Conservation (phyloP, 495 filamentous ascomycete species). For the Daldinia vernicosa region DNA sequence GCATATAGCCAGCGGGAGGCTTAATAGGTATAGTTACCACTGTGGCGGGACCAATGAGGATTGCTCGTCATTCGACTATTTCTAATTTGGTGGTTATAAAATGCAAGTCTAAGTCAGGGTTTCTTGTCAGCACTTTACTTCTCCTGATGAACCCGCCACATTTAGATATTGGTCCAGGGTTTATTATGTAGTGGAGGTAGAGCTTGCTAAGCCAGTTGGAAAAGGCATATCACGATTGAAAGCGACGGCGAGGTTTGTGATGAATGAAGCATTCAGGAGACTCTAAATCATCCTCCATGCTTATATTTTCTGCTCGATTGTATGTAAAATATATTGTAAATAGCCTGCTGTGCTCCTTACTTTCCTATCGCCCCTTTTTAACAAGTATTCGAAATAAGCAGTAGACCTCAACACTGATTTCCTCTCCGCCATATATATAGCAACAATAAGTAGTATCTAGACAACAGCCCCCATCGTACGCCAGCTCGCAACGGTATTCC, state of each 20-base stretch:
- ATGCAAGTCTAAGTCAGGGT: slow-evolving; percentile 24
- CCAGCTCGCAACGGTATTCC: slow-evolving; percentile 9
- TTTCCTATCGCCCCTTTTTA: not conserved
- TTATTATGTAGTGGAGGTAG: not conserved
- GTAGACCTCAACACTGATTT: slow-evolving; percentile 12
- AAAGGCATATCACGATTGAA: not conserved
- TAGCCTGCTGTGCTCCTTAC: not conserved
- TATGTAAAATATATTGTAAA: slow-evolving; percentile 9
- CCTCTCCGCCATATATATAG: slow-evolving; percentile 18
- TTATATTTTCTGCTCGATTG: slow-evolving; percentile 20
- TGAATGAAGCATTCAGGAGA: slow-evolving; percentile 6
- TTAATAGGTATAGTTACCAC: slow-evolving; percentile 29
- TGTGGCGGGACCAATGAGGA: slow-evolving; percentile 38
- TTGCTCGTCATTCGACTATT: not conserved
- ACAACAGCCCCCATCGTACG: slow-evolving; percentile 4
- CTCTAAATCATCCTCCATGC: slow-evolving; percentile 4
- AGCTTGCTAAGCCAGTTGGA: not conserved
- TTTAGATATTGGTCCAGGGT: not conserved
- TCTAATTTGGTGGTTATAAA: slow-evolving; percentile 4
- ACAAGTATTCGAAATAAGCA: slow-evolving; percentile 26
- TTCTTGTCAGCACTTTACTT: slow-evolving; percentile 37
- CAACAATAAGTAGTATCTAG: slow-evolving; percentile 7
- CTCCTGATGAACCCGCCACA: slow-evolving; percentile 14
- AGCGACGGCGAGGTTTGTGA: slow-evolving; percentile 2
- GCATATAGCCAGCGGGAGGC: slow-evolving; percentile 27